Base-by-base conservation (phyloP, 148 eudicot species). In the Diospyros lotus region DNA sequence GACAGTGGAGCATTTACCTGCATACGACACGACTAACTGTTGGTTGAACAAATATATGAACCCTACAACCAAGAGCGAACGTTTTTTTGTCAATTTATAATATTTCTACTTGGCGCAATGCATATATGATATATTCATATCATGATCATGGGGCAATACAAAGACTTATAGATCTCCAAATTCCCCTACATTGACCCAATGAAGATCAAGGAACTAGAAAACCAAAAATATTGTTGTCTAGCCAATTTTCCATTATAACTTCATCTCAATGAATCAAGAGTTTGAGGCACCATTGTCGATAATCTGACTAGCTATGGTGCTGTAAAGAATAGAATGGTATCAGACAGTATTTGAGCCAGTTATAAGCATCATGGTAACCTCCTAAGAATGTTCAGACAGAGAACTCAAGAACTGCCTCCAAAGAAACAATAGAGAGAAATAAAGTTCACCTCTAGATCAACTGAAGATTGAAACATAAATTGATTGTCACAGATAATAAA, bases 41-140 rank as follows among this genome's bases (percentile, higher is more conserved):
- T 77, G 96, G 98, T 82, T 90, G 89, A 80, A 87, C 82, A 77
- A 95, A 95, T 68, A 86, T 78, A 82, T 92, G 96, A 69, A 95
- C 94, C 89, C 98, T 95, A 91, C 68, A 80, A 64, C 73, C 63
- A 67, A 45, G 17, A 80, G 63, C 14, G 76, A 68, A 59, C 12
- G 55, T 65, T 39, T 41, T 44, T 58, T 59, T 48, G 8, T 4
- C 52, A 48, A 48, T 28, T 28, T 28, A 28, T 28, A n/a, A 28
- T 28, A 28, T 28, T 28, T 28, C 28, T 28, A 28, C 28, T 28
- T 28, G 28, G 58, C 58, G 61, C 58, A 66, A 38, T 59, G 3
- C 14, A 18, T 3, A 1, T 15, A 45, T 28, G 28, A 28, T 28
- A 28, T 28, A 28, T 28, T 65, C 51, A 18, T 40, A 65, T 42